phyloP scores from a whole-genome alignment of 2,329 filamentous ascomycete genomes.

The Penicillium sp. region DNA sequence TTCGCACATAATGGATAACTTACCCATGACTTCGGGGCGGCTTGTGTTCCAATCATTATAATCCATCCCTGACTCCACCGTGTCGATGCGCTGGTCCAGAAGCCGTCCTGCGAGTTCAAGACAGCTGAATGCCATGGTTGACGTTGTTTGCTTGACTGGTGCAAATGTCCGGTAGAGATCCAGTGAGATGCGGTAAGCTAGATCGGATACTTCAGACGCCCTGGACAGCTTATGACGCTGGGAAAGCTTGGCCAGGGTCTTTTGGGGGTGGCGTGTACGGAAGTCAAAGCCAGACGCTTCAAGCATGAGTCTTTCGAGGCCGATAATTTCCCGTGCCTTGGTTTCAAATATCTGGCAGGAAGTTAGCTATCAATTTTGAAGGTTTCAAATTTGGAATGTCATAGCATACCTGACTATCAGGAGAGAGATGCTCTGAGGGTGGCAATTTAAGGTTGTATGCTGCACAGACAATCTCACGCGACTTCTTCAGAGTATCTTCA shows the following conservation, averaged over 20 bases:
- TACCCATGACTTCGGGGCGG: slow-evolving; percentile 47
- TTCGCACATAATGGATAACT: slow-evolving; percentile 41
- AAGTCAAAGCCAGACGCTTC: slow-evolving; percentile 94
- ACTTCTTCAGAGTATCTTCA: slow-evolving; percentile 97
- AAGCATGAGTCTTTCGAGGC: slow-evolving; percentile 84
- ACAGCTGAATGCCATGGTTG: slow-evolving; percentile 77
- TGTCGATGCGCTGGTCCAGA: slow-evolving; percentile 51
- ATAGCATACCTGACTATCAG: slow-evolving; percentile 69
- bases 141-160: slow-evolving; percentile 80
- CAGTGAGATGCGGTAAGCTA: slow-evolving; percentile 75
- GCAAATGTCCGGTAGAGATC: slow-evolving; percentile 93
- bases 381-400: background rate
- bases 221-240: slow-evolving; percentile 54
- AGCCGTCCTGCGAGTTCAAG: slow-evolving; percentile 74
- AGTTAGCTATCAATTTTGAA: background rate
- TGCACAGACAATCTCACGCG: slow-evolving; percentile 82
- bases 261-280: slow-evolving; percentile 79
- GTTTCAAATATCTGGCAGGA: slow-evolving; percentile 66
- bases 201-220: slow-evolving; percentile 53
- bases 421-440: slow-evolving; percentile 61
- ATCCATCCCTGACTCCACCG: slow-evolving; percentile 44
- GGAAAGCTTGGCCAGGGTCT: slow-evolving; percentile 73
- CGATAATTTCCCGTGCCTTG: slow-evolving; percentile 74
- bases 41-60: slow-evolving; percentile 49
- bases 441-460: slow-evolving; percentile 76